Evolutionary conservation across 2,329 filamentous ascomycete species (phyloP).

Genomic region (Calonectria montana): DNA sequence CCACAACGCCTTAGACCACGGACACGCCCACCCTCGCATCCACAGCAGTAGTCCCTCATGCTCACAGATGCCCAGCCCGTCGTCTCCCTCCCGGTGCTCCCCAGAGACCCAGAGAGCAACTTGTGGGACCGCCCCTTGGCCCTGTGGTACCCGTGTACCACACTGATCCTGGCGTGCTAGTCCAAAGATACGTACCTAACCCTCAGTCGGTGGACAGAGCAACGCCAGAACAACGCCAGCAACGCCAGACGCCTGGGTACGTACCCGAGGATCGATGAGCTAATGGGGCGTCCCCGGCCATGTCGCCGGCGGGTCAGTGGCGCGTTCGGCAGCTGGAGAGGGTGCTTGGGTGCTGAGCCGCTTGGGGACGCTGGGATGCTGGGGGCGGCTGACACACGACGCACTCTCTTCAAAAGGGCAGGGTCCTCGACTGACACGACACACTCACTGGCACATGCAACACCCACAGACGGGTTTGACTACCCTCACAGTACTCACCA

Average conservation of each 20-base stretch:
- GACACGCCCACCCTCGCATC: constrained; percentile 11
- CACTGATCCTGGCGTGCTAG: constrained; percentile 17
- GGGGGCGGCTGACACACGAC: constrained; percentile 29
- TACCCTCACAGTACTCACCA: neutral
- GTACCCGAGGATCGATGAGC: constrained; percentile 37
- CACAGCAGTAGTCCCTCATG: constrained; percentile 23
- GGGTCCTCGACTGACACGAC: constrained; percentile 11
- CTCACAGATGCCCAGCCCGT: constrained; percentile 29
- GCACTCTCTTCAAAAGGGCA: neutral
- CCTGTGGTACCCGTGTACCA: constrained; percentile 22
- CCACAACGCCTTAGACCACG: constrained; percentile 13
- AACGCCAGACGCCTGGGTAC: constrained; percentile 24
- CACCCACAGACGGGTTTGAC: neutral
- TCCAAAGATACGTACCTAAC: constrained; percentile 10
- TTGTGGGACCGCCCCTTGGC: constrained; percentile 25
- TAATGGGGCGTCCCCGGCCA: constrained; percentile 38
- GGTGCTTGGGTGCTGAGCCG: constrained; percentile 32
- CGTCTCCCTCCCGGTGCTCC: constrained; percentile 28
- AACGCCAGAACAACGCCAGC: constrained; percentile 10
- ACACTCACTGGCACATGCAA: constrained; percentile 19
- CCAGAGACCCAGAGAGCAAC: constrained; percentile 31
- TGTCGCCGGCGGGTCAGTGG: constrained; percentile 34
- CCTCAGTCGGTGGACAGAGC: constrained; percentile 10
- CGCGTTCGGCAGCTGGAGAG: constrained; percentile 41
- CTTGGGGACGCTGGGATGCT: constrained; percentile 21